Base-by-base conservation (phyloP, 768 basidiomycete genomes). In the Russula griseocarnosa region DNA sequence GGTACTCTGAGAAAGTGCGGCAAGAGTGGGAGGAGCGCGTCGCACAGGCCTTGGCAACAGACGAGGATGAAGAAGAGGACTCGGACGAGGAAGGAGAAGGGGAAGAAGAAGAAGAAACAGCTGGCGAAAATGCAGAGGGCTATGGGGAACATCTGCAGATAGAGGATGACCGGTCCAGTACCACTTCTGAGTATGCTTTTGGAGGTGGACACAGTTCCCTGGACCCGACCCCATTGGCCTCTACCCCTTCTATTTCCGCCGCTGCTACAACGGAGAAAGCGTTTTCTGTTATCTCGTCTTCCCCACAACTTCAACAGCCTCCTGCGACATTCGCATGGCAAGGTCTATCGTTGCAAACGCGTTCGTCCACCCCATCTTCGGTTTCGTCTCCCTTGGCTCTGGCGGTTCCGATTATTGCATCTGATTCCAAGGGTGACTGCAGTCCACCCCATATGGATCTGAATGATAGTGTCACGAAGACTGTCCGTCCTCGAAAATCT, bases 21-120 rank as follows among this genome's bases (percentile, higher is more conserved):
- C 88, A 89, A 70, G 97, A 98, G 76, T 98, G 96, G 95, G 90
- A 98, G 75, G 89, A 91, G 71, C 86, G 84, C 69, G 88, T 97
- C 16, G 88, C 86, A 65, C 82, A 84, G 69, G 82, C 80, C 47
- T 75, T 95, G 38, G 82, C 81, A 4, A 77, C 77, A 38, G 76
- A 79, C 30, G 82, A 85, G 20, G 83, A 83, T 20, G 85, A 83
- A 9, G 85, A 84, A 4, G 53, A 47, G 10, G 83, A 77, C 38
- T 40, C 38, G 49, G 78, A 77, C 13, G 77, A 75, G 4, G 76
- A 44, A 10, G 44, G 9, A 20, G 42, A 42, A 42, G 42, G 1
- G 5, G 38, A 40, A 40, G 40, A 20, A 22, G 44, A 22, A 47
- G 46, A 72, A 47, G 74, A 67, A 28, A 44, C 30, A n/a, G 28